A percentile compares a stretch with the other conserved stretches of the same genome.
Evolutionary conservation across 805 yeast genomes (phyloP).

Genomic region (Zygoascus flipseniorum): DNA sequence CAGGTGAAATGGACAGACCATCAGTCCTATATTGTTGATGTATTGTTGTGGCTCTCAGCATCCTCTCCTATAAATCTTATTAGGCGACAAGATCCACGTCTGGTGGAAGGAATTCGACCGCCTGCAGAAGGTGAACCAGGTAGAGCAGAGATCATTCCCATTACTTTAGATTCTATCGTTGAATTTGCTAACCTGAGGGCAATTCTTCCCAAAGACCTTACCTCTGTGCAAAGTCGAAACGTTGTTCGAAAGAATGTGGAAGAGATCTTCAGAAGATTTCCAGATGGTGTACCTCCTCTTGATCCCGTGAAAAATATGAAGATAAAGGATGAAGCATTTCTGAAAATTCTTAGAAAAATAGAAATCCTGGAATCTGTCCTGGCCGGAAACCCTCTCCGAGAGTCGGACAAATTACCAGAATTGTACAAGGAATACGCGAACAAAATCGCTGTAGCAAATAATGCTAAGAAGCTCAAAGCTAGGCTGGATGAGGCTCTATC

Average conservation of each 20-base stretch:
- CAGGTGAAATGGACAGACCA: conserved; percentile 58
- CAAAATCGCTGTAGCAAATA: conserved; percentile 53
- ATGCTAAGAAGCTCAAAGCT: conserved; percentile 50
- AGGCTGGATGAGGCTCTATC: conserved; percentile 80
- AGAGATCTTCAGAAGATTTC: conserved; percentile 76
- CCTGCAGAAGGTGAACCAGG: conserved; percentile 60
- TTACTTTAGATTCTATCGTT: conserved; percentile 69
- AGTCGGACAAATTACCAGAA: conserved; percentile 43
- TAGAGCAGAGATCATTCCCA: conserved; percentile 71
- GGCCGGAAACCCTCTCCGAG: conserved; percentile 54
- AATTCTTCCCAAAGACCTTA: conserved; percentile 67
- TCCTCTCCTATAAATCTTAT: conserved; percentile 73
- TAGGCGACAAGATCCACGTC: conserved; percentile 65
- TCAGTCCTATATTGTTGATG: conserved; percentile 82
- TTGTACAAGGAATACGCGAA: conserved; percentile 56
- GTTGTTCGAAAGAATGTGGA: conserved; percentile 59
- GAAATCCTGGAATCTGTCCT: conserved; percentile 75
- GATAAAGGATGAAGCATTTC: conserved; percentile 72
- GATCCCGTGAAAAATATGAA: conserved; percentile 93
- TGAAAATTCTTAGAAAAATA: conserved; percentile 60
- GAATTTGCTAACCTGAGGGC: conserved; percentile 74
- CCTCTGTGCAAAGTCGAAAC: conserved; percentile 35
- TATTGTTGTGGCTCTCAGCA: conserved; percentile 62
- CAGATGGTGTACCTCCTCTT: conserved; percentile 83
- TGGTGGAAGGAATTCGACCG: conserved; percentile 87